These are phyloP conservation scores for Boletus bicolor DNA, from an alignment of 768 basidiomycete species.

Conservation along the genomic window DNA sequence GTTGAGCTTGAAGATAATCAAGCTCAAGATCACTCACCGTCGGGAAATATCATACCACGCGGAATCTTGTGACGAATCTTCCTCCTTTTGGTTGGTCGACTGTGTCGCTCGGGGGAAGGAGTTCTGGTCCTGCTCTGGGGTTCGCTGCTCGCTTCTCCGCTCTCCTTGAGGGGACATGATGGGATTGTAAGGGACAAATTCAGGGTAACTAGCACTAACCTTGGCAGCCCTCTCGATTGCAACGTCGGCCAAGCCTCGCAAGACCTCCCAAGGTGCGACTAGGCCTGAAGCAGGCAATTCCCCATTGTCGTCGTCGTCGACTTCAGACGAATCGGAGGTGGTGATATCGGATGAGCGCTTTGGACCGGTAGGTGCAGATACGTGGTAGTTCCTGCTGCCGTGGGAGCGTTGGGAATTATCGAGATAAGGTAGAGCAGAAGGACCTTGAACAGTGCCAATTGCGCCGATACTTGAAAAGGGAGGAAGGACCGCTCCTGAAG, in stretches of 20 bases:
- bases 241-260: conserved; percentile 77
- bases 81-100: conserved; percentile 65
- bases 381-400: conserved; percentile 30
- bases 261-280: conserved; percentile 84
- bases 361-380: conserved; percentile 36
- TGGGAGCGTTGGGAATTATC: conserved; percentile 39
- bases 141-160: conserved; percentile 67
- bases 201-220: conserved; percentile 37
- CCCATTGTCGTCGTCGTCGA: conserved; percentile 79
- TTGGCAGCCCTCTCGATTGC: conserved; percentile 77
- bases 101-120: conserved; percentile 66
- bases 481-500: conserved; percentile 56
- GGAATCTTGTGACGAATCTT: conserved; percentile 64
- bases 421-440: conserved; percentile 55
- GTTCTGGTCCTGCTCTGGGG: conserved; percentile 73
- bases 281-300: conserved; percentile 79
- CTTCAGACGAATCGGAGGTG: conserved; percentile 78
- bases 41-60: conserved; percentile 65
- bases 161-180: conserved; percentile 50
- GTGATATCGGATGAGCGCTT: conserved; percentile 71
- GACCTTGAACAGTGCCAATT: conserved; percentile 48
- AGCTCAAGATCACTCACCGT: conserved; percentile 47
- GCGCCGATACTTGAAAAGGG: conserved; percentile 69
- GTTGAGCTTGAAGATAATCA: not conserved
- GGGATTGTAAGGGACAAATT: not conserved